Percentiles rank a stretch among this genome's conserved stretches.
phyloP scores from a whole-genome alignment of 495 filamentous ascomycete species.

The Podospora sp. region DNA sequence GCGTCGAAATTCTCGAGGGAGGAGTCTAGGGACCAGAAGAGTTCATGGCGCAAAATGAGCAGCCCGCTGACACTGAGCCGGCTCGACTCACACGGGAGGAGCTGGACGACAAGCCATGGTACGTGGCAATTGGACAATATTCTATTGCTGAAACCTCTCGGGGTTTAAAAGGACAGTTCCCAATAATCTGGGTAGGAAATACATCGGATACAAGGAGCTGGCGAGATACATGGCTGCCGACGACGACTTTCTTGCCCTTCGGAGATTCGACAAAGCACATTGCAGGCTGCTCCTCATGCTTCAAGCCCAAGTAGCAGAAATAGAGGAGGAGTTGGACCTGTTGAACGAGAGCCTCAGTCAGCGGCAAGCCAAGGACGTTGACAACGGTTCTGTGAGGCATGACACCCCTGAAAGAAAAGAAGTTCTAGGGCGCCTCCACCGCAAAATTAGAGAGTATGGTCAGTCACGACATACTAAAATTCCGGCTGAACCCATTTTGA shows the following conservation, averaged over 20 bases:
- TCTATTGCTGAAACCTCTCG: background rate
- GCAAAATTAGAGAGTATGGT: background rate
- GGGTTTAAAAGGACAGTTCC: background rate
- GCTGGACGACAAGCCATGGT: slow-evolving; percentile 5
- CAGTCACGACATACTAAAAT: no score
- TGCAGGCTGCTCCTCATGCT: background rate
- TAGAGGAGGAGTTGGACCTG: background rate
- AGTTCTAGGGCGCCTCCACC: background rate
- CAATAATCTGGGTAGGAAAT: slow-evolving; percentile 10
- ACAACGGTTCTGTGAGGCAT: background rate
- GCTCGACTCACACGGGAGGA: slow-evolving; percentile 3
- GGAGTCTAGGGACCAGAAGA: no score
- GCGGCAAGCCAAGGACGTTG: background rate
- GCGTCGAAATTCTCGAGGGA: no score
- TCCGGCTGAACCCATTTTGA: no score
- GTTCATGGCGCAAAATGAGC: no score
- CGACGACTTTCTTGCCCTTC: slow-evolving; percentile 6
- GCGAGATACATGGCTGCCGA: background rate
- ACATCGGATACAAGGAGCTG: slow-evolving; percentile 8
- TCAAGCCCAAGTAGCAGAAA: background rate
- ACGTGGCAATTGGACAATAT: background rate
- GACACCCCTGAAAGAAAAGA: background rate
- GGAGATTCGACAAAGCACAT: background rate
- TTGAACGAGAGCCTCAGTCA: background rate
- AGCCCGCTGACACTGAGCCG: no score